Evolutionary conservation across 2,329 filamentous ascomycete species (phyloP).

Genomic region (Chrysoporthe austroafricana): DNA sequence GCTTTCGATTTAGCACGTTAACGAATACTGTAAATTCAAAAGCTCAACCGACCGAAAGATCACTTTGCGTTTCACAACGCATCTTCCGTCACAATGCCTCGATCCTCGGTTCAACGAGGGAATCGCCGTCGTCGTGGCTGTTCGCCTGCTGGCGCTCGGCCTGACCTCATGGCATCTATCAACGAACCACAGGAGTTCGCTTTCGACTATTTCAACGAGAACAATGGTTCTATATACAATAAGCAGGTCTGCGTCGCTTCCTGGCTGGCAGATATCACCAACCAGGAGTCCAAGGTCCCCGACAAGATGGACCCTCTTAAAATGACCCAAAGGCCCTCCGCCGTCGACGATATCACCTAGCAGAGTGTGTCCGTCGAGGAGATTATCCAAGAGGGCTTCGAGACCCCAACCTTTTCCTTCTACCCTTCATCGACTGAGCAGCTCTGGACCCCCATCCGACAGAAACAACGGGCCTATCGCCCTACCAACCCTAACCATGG

Average conservation of each 20-base stretch:
- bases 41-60: not conserved
- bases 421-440: not conserved
- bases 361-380: slow-evolving; percentile 14
- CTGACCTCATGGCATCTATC: not conserved
- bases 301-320: not conserved
- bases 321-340: not conserved
- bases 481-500: not conserved
- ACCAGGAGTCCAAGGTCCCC: not conserved
- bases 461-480: too few species aligned
- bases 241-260: not conserved
- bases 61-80: not conserved
- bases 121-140: not conserved
- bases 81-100: not conserved
- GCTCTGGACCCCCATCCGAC: not conserved
- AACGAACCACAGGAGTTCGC: not conserved
- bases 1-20: not conserved
- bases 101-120: not conserved
- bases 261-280: not conserved
- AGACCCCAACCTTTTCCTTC: not conserved
- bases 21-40: not conserved
- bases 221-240: not conserved
- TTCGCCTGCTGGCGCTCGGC: not conserved
- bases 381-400: not conserved
- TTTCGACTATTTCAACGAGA: not conserved
- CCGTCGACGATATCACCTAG: slow-evolving; percentile 11